Conservation (phyloP, 1,284 basidiomycete genomes). For the Vanrija humicola region DNA sequence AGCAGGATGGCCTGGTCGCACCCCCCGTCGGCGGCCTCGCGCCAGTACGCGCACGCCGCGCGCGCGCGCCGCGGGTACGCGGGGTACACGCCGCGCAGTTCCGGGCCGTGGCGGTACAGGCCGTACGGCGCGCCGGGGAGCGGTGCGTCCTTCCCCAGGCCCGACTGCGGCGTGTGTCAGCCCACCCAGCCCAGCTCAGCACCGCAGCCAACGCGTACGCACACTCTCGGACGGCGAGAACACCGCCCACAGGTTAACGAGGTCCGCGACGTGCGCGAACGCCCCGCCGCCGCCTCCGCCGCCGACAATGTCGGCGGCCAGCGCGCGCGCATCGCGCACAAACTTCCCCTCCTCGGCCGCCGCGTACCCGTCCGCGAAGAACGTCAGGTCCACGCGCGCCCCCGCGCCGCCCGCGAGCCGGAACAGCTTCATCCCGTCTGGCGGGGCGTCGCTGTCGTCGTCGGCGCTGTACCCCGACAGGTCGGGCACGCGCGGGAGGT, state of each 20-base stretch:
- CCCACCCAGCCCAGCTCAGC: no score
- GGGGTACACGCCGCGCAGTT: constrained; percentile 72
- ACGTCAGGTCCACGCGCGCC: background rate
- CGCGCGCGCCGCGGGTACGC: constrained; percentile 62
- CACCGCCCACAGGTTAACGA: constrained; percentile 78
- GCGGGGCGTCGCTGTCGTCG: no score
- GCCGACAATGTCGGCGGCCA: constrained; percentile 64
- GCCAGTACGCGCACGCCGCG: constrained; percentile 59
- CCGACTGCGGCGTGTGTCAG: constrained; percentile 62
- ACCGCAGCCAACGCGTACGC: no score
- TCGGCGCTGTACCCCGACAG: no score
- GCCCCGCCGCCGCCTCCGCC: constrained; percentile 68
- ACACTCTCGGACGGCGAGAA: constrained; percentile 65
- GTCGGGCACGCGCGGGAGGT: no score
- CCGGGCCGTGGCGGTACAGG: constrained; percentile 71
- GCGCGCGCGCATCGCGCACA: constrained; percentile 60
- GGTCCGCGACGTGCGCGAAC: constrained; percentile 47
- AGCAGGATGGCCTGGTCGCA: constrained; percentile 76
- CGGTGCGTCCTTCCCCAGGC: constrained; percentile 64
- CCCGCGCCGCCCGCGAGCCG: no score
- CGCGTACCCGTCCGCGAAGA: constrained; percentile 46
- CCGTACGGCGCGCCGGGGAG: constrained; percentile 71
- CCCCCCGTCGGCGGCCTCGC: constrained; percentile 50
- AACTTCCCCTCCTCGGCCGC: constrained; percentile 62
- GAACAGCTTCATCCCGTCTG: no score